Evolutionary conservation across 208 protist species (phyloP).

Genomic region (Trichomonas tenax): DNA sequence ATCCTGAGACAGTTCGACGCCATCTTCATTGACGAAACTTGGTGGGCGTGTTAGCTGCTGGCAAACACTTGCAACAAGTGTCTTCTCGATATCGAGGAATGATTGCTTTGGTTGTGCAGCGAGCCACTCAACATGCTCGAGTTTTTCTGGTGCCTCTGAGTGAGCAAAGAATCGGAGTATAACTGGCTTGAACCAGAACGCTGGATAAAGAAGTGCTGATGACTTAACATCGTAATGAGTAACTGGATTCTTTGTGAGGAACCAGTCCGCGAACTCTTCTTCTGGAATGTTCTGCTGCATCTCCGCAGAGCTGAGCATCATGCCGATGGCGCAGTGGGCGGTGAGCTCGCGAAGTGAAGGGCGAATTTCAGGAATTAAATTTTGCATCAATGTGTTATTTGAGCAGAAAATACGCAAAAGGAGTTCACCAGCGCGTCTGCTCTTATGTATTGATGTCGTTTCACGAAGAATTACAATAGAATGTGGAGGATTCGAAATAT

Average conservation of each 20-base stretch:
- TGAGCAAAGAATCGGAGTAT: neutral
- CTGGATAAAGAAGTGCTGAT: neutral
- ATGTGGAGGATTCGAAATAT: neutral
- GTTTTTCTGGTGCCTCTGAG: neutral
- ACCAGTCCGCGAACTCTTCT: neutral
- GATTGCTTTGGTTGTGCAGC: neutral
- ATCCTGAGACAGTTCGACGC: neutral
- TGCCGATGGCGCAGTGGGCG: neutral
- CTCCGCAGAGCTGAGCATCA: neutral
- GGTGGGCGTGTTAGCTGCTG: neutral
- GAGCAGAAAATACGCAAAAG: neutral
- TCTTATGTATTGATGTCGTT: neutral
- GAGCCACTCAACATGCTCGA: neutral
- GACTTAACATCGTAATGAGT: neutral
- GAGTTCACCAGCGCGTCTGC: neutral
- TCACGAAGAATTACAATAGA: neutral
- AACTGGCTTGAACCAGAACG: neutral
- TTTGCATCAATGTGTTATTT: neutral
- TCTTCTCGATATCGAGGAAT: neutral
- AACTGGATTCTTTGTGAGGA: neutral
- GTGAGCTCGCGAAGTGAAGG: neutral
- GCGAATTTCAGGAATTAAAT: neutral
- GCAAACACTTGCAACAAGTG: neutral
- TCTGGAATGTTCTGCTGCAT: neutral
- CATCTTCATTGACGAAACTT: neutral